These are phyloP conservation scores for Fagopyrum tataricum DNA, from an alignment of 148 eudicot genomes.

Conservation along the genomic window DNA sequence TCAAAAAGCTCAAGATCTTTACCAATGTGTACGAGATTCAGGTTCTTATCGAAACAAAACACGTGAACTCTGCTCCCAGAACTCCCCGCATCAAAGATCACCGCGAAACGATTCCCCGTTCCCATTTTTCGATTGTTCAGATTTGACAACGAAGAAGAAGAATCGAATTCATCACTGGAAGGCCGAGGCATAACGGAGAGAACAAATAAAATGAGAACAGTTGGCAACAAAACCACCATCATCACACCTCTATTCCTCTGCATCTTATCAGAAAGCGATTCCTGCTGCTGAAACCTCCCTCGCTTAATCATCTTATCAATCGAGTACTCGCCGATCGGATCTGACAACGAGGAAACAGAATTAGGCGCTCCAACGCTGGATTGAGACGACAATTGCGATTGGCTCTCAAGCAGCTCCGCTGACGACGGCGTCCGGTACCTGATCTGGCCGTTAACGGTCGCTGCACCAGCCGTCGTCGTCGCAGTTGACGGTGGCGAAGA, in stretches of 20 bases:
- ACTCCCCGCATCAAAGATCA: conserved; percentile 94
- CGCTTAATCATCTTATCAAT: conserved; percentile 53
- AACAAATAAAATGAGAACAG: conserved; percentile 50
- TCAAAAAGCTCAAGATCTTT: conserved; percentile 44
- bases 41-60: conserved; percentile 64
- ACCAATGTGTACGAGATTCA: conserved; percentile 83
- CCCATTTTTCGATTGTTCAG: conserved; percentile 33
- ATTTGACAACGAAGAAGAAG: conserved; percentile 13
- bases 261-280: conserved; percentile 47
- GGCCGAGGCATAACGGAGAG: conserved; percentile 51
- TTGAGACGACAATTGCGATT: conserved; percentile 18
- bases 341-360: conserved; percentile 3
- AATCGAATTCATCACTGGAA: conserved; percentile 16
- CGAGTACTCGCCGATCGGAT: conserved; percentile 25
- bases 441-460: conserved; percentile 67
- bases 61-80: conserved; percentile 98
- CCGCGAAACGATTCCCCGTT: conserved; percentile 49
- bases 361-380: conserved; percentile 10
- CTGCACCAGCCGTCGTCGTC: conserved; percentile 21
- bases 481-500: conserved; percentile 12
- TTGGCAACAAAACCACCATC: conserved; percentile 51
- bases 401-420: conserved; percentile 58
- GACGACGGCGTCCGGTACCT: conserved; percentile 91
- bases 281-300: conserved; percentile 30
- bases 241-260: conserved; percentile 45